Evolutionary conservation across 371 early-diverging fungal species (phyloP), one percentile per base, ranked within the genome.

Genomic region (Mucor indicus): DNA sequence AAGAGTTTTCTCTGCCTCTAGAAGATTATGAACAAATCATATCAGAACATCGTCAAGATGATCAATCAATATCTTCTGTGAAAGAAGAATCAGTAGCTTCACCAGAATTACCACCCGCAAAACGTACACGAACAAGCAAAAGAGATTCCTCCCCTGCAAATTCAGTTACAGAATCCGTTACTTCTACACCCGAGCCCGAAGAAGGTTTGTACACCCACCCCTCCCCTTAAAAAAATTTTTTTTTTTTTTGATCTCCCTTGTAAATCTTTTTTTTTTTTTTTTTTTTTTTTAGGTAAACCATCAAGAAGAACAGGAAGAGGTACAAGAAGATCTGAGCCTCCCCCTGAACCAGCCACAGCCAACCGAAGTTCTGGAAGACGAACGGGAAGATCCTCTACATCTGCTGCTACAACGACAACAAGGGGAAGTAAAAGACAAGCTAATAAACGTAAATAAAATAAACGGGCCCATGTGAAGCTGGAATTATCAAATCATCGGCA

Each of bases 171-270:
- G 64, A 64, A 59, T 70, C 75, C 16, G 63, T 67, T 21, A 68
- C 87, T 44, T 78, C 90, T 37, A 67, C 80, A 39, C 75, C 83
- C 31, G 73, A 80, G 44, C 73, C 77, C 54, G 77, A 85, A 67
- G 79, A 77, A 60, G 65, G 80, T 75, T 24, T 6, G 19, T 53
- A 11, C 23, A n/a, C n/a, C n/a, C n/a, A n/a, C n/a, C n/a, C n/a
- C n/a, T 23, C 40, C 48, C 31, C 19, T 27, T 2, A 21, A 21
- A 38, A 8, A 21, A 9, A 21, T 21, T 38, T 11, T 21, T 15
- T 16, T 36, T 17, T 15, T 36, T 8, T 16, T 27, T 27, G 11
- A 27, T 11, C 29, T 11, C 29, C 29, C 29, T 11, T 27, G 7
- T 27, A 5, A 5, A 27, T 11, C 11, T 11, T 27, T 7, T 27